These are phyloP conservation scores for Colletotrichum spaethianum DNA, from an alignment of 2,329 filamentous ascomycete species.

Conservation along the genomic window DNA sequence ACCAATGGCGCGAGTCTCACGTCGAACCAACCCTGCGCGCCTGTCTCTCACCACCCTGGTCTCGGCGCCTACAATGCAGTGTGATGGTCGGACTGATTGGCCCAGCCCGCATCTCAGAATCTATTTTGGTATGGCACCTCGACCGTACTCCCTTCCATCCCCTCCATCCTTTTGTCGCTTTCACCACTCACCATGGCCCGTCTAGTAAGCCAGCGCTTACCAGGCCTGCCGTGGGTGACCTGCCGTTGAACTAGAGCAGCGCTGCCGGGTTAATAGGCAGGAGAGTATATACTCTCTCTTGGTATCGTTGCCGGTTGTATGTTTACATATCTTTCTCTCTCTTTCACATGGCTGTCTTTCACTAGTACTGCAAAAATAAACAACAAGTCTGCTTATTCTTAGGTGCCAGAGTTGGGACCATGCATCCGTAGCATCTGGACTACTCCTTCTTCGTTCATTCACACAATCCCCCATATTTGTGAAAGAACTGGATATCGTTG, in stretches of 20 bases:
- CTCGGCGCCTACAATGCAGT: conserved; percentile 48
- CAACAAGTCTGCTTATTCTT: conserved; percentile 25
- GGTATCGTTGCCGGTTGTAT: conserved; percentile 17
- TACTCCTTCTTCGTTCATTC: conserved; percentile 33
- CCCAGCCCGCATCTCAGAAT: conserved; percentile 34
- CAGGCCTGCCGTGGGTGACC: conserved; percentile 25
- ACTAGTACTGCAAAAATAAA: conserved; percentile 20
- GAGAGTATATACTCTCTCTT: conserved; percentile 42
- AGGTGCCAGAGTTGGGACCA: conserved; percentile 25
- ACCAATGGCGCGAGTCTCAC: conserved; percentile 33
- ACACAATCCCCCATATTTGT: conserved; percentile 14
- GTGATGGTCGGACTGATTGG: conserved; percentile 51
- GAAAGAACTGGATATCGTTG: conserved; percentile 9
- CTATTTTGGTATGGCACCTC: conserved; percentile 39
- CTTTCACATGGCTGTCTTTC: conserved; percentile 23
- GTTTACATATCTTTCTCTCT: conserved; percentile 19
- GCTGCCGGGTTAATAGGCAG: conserved; percentile 12
- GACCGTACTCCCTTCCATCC: conserved; percentile 24
- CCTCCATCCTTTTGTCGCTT: conserved; percentile 32
- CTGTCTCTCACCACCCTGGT: conserved; percentile 37
- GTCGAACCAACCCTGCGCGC: conserved; percentile 42
- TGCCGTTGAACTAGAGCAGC: conserved; percentile 17
- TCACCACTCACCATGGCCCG: conserved; percentile 37
- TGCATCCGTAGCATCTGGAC: conserved; percentile 37
- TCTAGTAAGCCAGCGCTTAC: conserved; percentile 41